phyloP scores from a whole-genome alignment of 2,329 filamentous ascomycete genomes.

The Aspergillus sojae region DNA sequence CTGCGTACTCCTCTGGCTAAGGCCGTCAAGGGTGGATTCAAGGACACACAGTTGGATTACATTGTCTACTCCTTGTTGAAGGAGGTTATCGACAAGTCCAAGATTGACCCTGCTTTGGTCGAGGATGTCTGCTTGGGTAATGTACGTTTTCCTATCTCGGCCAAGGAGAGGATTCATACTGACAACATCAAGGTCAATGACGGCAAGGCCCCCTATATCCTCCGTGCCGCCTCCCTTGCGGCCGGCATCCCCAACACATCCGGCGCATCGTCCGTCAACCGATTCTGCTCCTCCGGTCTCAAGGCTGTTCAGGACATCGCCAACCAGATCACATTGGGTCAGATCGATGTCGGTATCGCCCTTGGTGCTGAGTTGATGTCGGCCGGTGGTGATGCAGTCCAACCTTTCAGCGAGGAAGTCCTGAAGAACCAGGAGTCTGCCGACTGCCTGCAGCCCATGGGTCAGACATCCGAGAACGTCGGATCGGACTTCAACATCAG shows the following conservation, averaged over 20 bases:
- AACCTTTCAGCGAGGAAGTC: slow-evolving; percentile 78
- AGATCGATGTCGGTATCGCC: slow-evolving; percentile 85
- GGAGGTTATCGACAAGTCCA: slow-evolving; percentile 70
- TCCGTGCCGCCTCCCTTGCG: slow-evolving; percentile 83
- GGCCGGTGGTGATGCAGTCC: slow-evolving; percentile 68
- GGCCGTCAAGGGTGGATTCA: slow-evolving; percentile 88
- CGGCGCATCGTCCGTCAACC: slow-evolving; percentile 79
- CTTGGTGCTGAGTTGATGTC: slow-evolving; percentile 91
- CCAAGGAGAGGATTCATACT: slow-evolving; percentile 8
- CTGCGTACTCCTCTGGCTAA: slow-evolving; percentile 88
- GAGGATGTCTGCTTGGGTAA: slow-evolving; percentile 94
- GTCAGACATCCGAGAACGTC: slow-evolving; percentile 96
- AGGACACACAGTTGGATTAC: slow-evolving; percentile 88
- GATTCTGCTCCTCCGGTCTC: slow-evolving; percentile 96
- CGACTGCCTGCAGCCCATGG: slow-evolving; percentile 95
- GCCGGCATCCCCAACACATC: slow-evolving; percentile 93
- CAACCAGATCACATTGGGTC: slow-evolving; percentile 76
- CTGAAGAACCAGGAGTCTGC: slow-evolving; percentile 73
- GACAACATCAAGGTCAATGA: slow-evolving; percentile 67
- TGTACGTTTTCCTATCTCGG: slow-evolving; percentile 53
- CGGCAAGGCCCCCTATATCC: slow-evolving; percentile 83
- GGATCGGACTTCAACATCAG: slow-evolving; percentile 84
- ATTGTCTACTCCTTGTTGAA: slow-evolving; percentile 82
- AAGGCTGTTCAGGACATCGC: slow-evolving; percentile 96
- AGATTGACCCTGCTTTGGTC: slow-evolving; percentile 76